Conservation (phyloP, 352 stramenopile genomes). For the Pythium monospermum region DNA sequence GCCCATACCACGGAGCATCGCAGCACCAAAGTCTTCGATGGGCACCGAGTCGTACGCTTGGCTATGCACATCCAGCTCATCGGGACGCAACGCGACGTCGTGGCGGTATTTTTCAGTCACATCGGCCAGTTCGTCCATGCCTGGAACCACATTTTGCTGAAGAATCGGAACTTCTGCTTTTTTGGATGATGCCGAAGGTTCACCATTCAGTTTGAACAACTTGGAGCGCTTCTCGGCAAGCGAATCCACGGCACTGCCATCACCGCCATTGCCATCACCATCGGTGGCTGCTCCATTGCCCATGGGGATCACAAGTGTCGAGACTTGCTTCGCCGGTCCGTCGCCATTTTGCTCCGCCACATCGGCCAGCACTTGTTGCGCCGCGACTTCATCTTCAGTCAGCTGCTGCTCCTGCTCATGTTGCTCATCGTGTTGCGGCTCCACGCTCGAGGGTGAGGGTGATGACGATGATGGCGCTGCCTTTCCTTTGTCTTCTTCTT, state of each 20-base stretch:
- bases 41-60: conserved; percentile 86
- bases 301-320: conserved; percentile 58
- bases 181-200: conserved; percentile 13
- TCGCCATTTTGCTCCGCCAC: conserved; percentile 13
- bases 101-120: conserved; percentile 82
- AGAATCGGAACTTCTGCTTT: conserved; percentile 65
- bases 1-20: conserved; percentile 96
- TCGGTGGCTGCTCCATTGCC: conserved; percentile 2
- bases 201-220: conserved; percentile 32
- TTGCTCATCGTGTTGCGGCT: no score
- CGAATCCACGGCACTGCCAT: conserved; percentile 1
- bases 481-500: background rate
- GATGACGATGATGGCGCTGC: background rate
- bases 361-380: conserved; percentile 35
- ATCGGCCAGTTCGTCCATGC: conserved; percentile 56
- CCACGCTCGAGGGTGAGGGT: no score
- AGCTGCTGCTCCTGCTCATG: background rate
- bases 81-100: conserved; percentile 72
- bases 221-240: conserved; percentile 24
- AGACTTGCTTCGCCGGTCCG: background rate
- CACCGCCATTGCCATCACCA: conserved; percentile 2
- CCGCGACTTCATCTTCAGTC: conserved; percentile 37
- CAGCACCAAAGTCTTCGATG: conserved; percentile 94
- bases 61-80: conserved; percentile 79
- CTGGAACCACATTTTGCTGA: conserved; percentile 65